A percentile compares a stretch with the other conserved stretches of the same genome.
Evolutionary conservation across 1,139 yeast species (phyloP).

Genomic region (Geotrichum phurueaensis): DNA sequence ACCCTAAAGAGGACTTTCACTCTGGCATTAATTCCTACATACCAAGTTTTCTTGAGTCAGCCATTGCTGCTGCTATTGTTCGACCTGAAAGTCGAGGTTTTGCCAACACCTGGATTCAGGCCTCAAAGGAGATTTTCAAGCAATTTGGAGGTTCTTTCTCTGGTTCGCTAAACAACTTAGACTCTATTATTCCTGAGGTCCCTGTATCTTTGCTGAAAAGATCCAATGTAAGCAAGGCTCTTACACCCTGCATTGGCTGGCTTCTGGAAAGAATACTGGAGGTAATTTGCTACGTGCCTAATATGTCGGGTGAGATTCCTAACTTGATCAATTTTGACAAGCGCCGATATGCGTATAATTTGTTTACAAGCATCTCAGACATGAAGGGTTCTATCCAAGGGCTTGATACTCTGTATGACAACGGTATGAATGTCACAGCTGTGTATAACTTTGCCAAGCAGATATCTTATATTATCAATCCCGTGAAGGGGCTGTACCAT

Average conservation of each 20-base stretch:
- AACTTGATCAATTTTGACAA: slow-evolving; percentile 61
- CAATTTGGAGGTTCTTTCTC: slow-evolving; percentile 21
- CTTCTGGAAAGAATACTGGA: slow-evolving; percentile 54
- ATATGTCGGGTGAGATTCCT: slow-evolving; percentile 54
- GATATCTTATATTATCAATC: slow-evolving; percentile 30
- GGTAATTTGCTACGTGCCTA: slow-evolving; percentile 62
- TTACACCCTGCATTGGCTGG: slow-evolving; percentile 89
- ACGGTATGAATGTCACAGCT: slow-evolving; percentile 23
- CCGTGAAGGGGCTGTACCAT: slow-evolving; percentile 27
- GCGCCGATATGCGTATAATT: slow-evolving; percentile 55
- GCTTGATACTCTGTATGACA: slow-evolving; percentile 11
- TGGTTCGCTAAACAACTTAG: slow-evolving; percentile 21
- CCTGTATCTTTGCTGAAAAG: slow-evolving; percentile 17
- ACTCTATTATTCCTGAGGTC: slow-evolving; percentile 39
- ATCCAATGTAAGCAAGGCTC: slow-evolving; percentile 25
- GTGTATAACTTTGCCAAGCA: slow-evolving; percentile 18
- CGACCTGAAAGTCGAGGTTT: slow-evolving; percentile 76
- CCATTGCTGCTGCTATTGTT: slow-evolving; percentile 66
- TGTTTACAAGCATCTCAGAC: slow-evolving; percentile 46
- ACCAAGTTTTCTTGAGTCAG: slow-evolving; percentile 83
- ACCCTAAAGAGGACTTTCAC: slow-evolving; percentile 24
- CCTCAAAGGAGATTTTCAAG: slow-evolving; percentile 39
- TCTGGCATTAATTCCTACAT: slow-evolving; percentile 47
- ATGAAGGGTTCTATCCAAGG: slow-evolving; percentile 29
- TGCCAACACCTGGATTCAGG: slow-evolving; percentile 60